Conservation (phyloP, 2,329 filamentous ascomycete species). For the Colletotrichum agaves region DNA sequence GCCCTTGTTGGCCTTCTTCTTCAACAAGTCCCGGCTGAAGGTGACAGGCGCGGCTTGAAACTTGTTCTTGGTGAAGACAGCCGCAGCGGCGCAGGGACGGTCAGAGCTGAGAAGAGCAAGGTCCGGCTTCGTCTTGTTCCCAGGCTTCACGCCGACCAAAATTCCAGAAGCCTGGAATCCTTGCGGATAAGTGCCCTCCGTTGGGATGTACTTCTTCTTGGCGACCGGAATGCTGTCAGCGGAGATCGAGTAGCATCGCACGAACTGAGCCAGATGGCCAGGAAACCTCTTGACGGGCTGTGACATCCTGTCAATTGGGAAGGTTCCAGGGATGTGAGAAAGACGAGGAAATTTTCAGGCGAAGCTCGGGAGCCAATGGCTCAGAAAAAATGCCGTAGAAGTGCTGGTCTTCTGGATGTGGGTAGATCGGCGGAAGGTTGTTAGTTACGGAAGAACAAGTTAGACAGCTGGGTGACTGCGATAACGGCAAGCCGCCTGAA, state of each 20-base stretch:
- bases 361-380: conserved; percentile 27
- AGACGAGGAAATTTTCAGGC: neutral
- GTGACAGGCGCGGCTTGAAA: conserved; percentile 97
- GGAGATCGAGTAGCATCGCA: conserved; percentile 69
- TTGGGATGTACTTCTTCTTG: conserved; percentile 92
- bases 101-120: conserved; percentile 90
- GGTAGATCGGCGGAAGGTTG: conserved; percentile 7
- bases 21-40: conserved; percentile 79
- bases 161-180: conserved; percentile 90
- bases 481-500: conserved; percentile 26
- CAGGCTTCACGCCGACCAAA: conserved; percentile 92
- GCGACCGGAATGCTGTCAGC: conserved; percentile 74
- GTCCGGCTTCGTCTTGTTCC: conserved; percentile 91
- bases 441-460: conserved; percentile 23
- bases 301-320: conserved; percentile 31
- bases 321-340: neutral
- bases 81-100: conserved; percentile 84
- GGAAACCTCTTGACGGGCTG: conserved; percentile 37
- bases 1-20: conserved; percentile 72
- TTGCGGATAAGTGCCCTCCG: conserved; percentile 85
- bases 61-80: conserved; percentile 97
- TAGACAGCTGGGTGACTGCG: conserved; percentile 31
- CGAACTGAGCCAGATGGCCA: conserved; percentile 37
- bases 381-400: conserved; percentile 7
- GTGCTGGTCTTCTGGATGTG: conserved; percentile 2